These are phyloP conservation scores for Aspergillus cavernicola DNA, from an alignment of 495 filamentous ascomycete genomes.

Conservation along the genomic window DNA sequence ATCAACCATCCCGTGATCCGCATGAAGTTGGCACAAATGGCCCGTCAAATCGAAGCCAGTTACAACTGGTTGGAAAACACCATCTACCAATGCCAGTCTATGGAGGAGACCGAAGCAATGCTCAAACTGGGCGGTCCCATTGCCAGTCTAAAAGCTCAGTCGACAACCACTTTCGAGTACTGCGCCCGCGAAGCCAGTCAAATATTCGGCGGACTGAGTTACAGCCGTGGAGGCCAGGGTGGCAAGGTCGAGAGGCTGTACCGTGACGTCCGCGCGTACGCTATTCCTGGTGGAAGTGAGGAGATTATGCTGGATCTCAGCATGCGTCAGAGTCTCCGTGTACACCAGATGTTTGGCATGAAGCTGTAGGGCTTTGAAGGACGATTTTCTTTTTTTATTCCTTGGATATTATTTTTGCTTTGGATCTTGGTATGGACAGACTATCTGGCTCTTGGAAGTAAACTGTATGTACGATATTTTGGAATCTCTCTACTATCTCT, in stretches of 20 bases:
- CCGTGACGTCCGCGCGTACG: constrained; percentile 94
- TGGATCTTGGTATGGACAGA: constrained; percentile 12
- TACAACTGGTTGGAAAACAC: constrained; percentile 98
- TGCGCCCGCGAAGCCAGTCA: constrained; percentile 95
- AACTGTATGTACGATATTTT: constrained; percentile 11
- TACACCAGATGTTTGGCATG: constrained; percentile 91
- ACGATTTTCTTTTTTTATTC: constrained; percentile 6
- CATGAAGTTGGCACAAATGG: constrained; percentile 97
- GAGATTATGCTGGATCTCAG: constrained; percentile 99
- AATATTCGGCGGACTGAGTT: constrained; percentile 94
- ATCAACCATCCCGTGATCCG: constrained; percentile 97
- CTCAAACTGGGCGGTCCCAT: constrained; percentile 92
- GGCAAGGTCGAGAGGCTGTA: constrained; percentile 95
- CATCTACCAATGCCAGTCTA: constrained; percentile 86
- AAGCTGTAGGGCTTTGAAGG: constrained; percentile 61
- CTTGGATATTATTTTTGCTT: neutral
- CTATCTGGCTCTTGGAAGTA: neutral
- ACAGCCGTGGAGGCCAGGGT: constrained; percentile 89
- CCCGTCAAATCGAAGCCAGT: constrained; percentile 90
- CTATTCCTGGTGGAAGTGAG: constrained; percentile 93
- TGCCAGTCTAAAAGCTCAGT: constrained; percentile 88
- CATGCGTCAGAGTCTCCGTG: constrained; percentile 86
- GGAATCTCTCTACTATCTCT: too few species aligned
- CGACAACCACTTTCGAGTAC: constrained; percentile 91
- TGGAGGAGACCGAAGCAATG: constrained; percentile 95